Conservation (phyloP, 1,284 basidiomycete genomes). For the Cerrena zonata region DNA sequence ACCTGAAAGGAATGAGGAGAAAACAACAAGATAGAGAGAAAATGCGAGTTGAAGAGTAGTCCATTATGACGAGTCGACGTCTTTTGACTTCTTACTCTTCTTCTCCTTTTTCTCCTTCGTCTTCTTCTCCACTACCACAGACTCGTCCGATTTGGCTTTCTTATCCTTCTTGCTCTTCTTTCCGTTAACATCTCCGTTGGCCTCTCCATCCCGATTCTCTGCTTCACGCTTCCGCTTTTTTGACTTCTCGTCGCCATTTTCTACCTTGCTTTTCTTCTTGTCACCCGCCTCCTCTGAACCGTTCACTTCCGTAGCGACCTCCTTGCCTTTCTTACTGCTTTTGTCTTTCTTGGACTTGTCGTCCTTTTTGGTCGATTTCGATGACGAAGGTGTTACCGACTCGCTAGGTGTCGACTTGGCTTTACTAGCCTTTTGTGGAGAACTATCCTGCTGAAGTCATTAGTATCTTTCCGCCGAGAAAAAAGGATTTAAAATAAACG, state of each 20-base stretch:
- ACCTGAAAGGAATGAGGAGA: too few species aligned
- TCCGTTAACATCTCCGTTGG: slow-evolving; percentile 10
- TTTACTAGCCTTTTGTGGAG: background rate
- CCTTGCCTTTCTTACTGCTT: slow-evolving; percentile 21
- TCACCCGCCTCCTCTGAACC: slow-evolving; percentile 8
- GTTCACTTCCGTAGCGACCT: slow-evolving; percentile 14
- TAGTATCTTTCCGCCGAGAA: background rate
- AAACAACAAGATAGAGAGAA: too few species aligned
- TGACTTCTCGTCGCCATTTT: slow-evolving; percentile 13
- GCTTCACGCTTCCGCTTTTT: slow-evolving; percentile 15
- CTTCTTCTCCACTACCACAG: slow-evolving; percentile 8
- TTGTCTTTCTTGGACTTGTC: slow-evolving; percentile 24
- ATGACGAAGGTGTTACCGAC: background rate
- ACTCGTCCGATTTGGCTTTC: slow-evolving; percentile 8
- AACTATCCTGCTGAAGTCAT: background rate
- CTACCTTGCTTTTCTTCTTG: slow-evolving; percentile 25
- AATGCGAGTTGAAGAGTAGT: too few species aligned
- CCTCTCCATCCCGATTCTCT: slow-evolving; percentile 7
- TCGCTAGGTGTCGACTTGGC: background rate
- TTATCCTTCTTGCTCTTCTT: slow-evolving; percentile 18
- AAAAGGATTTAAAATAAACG: background rate
- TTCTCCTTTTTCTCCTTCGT: slow-evolving; percentile 23
- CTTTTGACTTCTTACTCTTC: slow-evolving; percentile 21
- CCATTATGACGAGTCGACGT: slow-evolving; percentile 7
- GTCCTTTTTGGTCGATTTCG: slow-evolving; percentile 5